Evolutionary conservation across 2,329 filamentous ascomycete species (phyloP).

Genomic region (Trichophyton verrucosum): DNA sequence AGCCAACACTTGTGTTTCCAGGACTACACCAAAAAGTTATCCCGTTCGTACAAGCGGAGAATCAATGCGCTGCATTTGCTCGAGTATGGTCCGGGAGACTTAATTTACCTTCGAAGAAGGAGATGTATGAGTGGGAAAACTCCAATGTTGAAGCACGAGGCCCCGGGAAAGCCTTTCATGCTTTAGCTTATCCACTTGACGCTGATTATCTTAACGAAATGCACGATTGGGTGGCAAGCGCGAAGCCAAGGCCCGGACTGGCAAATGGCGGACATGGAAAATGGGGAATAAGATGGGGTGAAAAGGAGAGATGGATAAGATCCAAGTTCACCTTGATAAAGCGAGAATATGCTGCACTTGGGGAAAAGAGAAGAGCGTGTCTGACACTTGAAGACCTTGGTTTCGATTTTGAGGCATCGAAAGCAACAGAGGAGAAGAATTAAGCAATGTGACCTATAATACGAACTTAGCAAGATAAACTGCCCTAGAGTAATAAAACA

Average conservation of each 20-base stretch:
- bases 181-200: conserved; percentile 39
- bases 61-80: conserved; percentile 64
- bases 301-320: conserved; percentile 60
- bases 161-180: conserved; percentile 41
- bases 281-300: conserved; percentile 57
- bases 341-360: conserved; percentile 55
- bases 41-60: conserved; percentile 72
- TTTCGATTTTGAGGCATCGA: conserved; percentile 43
- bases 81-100: conserved; percentile 64
- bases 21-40: conserved; percentile 69
- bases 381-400: conserved; percentile 60
- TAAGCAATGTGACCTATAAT: background rate
- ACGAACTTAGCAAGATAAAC: background rate
- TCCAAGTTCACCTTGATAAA: conserved; percentile 57
- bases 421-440: conserved; percentile 8
- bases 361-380: conserved; percentile 45
- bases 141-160: conserved; percentile 32
- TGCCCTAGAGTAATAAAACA: too few relatives aligned
- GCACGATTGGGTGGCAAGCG: conserved; percentile 31
- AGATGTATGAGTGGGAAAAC: conserved; percentile 60
- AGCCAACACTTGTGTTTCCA: conserved; percentile 68
- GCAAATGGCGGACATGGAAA: conserved; percentile 46
- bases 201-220: conserved; percentile 35
- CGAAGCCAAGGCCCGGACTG: conserved; percentile 26
- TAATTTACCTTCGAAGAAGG: conserved; percentile 45